Conservation (phyloP, 148 eudicot genomes). For the Suaeda aralocaspica region DNA sequence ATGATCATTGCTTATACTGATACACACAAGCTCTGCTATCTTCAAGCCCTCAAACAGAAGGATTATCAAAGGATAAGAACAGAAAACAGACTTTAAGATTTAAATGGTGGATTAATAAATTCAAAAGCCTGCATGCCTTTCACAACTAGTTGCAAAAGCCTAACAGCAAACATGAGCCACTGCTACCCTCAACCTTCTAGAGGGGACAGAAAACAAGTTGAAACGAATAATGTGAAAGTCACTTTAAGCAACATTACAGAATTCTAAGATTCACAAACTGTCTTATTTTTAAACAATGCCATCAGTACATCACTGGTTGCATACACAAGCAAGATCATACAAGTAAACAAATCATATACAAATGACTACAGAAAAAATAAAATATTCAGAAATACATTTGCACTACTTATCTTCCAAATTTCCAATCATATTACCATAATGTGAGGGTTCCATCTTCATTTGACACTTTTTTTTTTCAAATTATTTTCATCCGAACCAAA, state of each 20-base stretch:
- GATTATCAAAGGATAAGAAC: not conserved
- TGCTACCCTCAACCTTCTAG: not conserved
- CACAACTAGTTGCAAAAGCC: not conserved
- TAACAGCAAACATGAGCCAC: not conserved
- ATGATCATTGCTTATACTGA: conserved; percentile 26
- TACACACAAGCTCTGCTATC: conserved; percentile 40
- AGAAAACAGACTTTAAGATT: not conserved
- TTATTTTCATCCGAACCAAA: too few relatives aligned
- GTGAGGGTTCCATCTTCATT: too few relatives aligned
- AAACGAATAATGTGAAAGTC: not conserved
- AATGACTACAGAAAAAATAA: too few relatives aligned
- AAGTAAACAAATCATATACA: too few relatives aligned
- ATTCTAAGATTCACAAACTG: too few relatives aligned
- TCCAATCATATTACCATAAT: too few relatives aligned
- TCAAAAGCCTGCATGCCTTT: not conserved
- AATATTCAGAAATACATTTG: too few relatives aligned
- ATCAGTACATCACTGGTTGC: not conserved
- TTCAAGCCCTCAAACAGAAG: not conserved
- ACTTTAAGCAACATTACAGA: not conserved
- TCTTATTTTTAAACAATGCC: not conserved
- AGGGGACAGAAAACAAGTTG: not conserved
- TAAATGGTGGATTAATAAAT: not conserved
- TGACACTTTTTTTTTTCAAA: too few relatives aligned
- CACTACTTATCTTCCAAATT: too few relatives aligned
- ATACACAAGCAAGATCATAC: not conserved